Conservation (phyloP, 2,329 filamentous ascomycete genomes). For the Cryphonectria carpinicola region DNA sequence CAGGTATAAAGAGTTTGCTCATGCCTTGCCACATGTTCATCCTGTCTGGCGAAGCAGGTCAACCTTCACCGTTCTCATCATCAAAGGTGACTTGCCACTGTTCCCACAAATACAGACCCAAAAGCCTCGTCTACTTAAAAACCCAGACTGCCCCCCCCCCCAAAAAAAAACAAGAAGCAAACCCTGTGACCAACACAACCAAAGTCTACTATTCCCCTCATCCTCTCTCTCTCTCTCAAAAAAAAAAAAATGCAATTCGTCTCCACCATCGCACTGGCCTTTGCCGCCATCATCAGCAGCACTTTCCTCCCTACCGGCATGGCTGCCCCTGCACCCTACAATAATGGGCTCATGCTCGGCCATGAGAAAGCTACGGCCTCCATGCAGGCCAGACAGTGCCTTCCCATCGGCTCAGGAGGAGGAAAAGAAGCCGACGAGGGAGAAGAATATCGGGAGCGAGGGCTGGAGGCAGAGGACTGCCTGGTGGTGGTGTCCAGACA, state of each 20-base stretch:
- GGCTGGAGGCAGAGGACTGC: neutral
- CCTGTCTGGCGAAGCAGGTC: neutral
- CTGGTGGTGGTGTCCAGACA: neutral
- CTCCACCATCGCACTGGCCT: conserved; percentile 8
- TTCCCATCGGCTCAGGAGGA: neutral
- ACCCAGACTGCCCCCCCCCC: neutral
- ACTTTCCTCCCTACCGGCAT: neutral
- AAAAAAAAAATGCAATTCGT: neutral
- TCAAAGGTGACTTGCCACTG: neutral
- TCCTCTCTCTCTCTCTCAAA: no score
- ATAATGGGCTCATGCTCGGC: neutral
- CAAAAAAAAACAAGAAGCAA: neutral
- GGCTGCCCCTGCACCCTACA: conserved; percentile 6
- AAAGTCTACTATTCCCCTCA: neutral
- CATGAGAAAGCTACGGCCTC: neutral
- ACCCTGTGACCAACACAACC: no score
- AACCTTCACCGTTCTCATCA: neutral
- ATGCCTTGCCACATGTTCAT: neutral
- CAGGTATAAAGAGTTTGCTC: neutral
- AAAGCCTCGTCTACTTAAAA: neutral
- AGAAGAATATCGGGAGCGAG: neutral
- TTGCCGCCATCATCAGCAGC: conserved; percentile 2
- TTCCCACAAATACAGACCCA: neutral
- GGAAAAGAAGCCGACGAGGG: neutral
- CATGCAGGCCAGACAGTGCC: neutral